A percentile compares a stretch with the other conserved stretches of the same genome.
Conservation (phyloP, 164 flowering plant species). For the Aristolochia contorta region DNA sequence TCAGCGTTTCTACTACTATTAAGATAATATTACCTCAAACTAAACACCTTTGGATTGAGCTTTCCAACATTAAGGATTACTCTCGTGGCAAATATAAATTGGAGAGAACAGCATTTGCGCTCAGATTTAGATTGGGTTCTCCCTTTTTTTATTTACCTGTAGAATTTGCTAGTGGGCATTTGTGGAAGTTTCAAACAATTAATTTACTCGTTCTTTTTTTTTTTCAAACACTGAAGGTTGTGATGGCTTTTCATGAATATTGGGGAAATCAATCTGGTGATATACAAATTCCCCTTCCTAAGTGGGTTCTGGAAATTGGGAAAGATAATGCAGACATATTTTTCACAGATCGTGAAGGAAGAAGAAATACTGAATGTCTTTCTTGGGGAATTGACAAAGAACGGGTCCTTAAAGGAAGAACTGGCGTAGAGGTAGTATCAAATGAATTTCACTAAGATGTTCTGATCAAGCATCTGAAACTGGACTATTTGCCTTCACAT, state of each 20-base stretch:
- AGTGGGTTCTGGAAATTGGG: slow-evolving; percentile 84
- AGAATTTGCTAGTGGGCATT: too few species aligned
- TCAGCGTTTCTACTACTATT: too few species aligned
- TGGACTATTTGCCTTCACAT: slow-evolving; percentile 43
- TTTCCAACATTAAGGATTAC: too few species aligned
- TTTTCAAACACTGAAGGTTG: slow-evolving; percentile 41
- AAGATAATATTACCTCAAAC: too few species aligned
- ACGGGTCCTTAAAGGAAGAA: slow-evolving; percentile 66
- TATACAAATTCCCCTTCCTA: slow-evolving; percentile 55
- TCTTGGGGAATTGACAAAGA: slow-evolving; percentile 90
- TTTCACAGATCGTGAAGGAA: slow-evolving; percentile 82
- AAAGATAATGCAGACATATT: slow-evolving; percentile 69
- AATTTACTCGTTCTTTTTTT: background rate
- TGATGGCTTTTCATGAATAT: slow-evolving; percentile 83
- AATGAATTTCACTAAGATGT: background rate
- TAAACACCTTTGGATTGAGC: too few species aligned
- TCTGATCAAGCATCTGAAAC: slow-evolving; percentile 17
- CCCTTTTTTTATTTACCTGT: too few species aligned
- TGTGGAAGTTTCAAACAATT: too few species aligned
- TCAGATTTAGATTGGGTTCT: too few species aligned
- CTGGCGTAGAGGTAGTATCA: slow-evolving; percentile 67
- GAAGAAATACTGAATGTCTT: slow-evolving; percentile 68
- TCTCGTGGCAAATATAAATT: too few species aligned
- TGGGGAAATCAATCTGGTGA: slow-evolving; percentile 52
- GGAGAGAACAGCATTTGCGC: too few species aligned